Percentiles rank a stretch among this genome's conserved stretches.
These are phyloP conservation scores for Globisporangium emineosum DNA, from an alignment of 352 stramenopile genomes.

Conservation along the genomic window DNA sequence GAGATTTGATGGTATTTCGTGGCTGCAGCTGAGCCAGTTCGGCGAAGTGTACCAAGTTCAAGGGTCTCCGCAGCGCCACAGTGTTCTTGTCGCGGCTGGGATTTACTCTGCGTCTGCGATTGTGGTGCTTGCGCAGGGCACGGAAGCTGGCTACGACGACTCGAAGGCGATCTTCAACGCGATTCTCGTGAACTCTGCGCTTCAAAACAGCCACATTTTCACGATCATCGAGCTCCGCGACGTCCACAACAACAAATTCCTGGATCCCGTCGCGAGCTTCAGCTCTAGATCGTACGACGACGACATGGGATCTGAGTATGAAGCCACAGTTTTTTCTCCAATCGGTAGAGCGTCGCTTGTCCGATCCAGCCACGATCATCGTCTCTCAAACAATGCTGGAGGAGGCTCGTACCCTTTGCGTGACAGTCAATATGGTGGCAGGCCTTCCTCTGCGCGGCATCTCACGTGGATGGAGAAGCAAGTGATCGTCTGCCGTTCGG, in stretches of 20 bases:
- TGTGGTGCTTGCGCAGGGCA: constrained; percentile 77
- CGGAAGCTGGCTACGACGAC: constrained; percentile 68
- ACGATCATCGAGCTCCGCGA: constrained; percentile 86
- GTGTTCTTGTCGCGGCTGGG: constrained; percentile 61
- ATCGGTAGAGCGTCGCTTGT: background rate
- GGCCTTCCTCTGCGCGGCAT: constrained; percentile 34
- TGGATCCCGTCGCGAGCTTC: constrained; percentile 73
- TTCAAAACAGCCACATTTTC: constrained; percentile 67
- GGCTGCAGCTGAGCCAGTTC: constrained; percentile 64
- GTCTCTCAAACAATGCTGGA: constrained; percentile 1
- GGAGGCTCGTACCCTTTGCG: background rate
- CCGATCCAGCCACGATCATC: background rate
- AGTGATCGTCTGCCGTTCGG: background rate
- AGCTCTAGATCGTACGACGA: constrained; percentile 23
- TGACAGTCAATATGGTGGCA: constrained; percentile 17
- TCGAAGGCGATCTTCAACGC: constrained; percentile 87
- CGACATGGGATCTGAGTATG: constrained; percentile 7
- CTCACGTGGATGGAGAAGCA: constrained; percentile 44
- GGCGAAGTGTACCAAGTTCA: constrained; percentile 78
- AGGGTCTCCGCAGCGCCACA: constrained; percentile 70
- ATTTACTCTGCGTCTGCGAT: constrained; percentile 83
- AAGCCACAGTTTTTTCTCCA: background rate
- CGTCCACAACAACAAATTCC: constrained; percentile 80
- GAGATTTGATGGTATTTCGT: constrained; percentile 62
- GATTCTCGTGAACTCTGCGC: constrained; percentile 73